Evolutionary conservation across 2,329 filamentous ascomycete species (phyloP).

Genomic region (Zasmidium angulare): DNA sequence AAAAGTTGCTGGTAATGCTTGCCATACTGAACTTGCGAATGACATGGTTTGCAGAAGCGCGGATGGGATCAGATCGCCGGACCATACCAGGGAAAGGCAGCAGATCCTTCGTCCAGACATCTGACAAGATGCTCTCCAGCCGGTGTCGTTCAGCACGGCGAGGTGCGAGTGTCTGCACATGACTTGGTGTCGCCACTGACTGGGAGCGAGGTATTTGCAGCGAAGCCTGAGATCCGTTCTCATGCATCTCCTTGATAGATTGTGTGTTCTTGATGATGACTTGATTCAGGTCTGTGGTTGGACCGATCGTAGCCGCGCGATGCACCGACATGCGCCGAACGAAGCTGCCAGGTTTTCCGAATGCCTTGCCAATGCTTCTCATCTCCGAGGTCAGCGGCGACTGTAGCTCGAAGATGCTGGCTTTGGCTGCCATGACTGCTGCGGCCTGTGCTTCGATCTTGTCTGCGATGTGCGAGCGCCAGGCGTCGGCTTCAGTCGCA

Average conservation of each 20-base stretch:
- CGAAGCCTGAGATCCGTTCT: constrained; percentile 42
- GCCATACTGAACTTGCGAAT: constrained; percentile 86
- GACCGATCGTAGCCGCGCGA: constrained; percentile 70
- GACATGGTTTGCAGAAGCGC: constrained; percentile 77
- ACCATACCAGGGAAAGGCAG: constrained; percentile 82
- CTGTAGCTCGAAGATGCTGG: constrained; percentile 53
- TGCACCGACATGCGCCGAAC: constrained; percentile 75
- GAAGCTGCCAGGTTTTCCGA: constrained; percentile 66
- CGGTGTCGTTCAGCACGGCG: constrained; percentile 72
- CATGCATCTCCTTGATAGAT: constrained; percentile 56
- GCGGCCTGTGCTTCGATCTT: constrained; percentile 52
- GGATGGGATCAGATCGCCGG: constrained; percentile 67
- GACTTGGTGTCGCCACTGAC: constrained; percentile 69
- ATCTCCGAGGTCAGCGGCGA: constrained; percentile 69
- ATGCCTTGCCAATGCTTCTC: constrained; percentile 71
- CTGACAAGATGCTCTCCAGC: constrained; percentile 70
- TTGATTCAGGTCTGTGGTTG: constrained; percentile 67
- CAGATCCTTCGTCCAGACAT: constrained; percentile 80
- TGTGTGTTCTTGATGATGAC: constrained; percentile 87
- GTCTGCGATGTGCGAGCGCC: constrained; percentile 67
- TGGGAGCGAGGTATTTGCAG: constrained; percentile 74
- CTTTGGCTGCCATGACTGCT: constrained; percentile 50
- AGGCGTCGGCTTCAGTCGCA: constrained; percentile 73
- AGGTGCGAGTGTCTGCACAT: constrained; percentile 70
- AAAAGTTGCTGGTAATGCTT: constrained; percentile 74